Evolutionary conservation across 768 basidiomycete genomes (phyloP), one percentile per base, ranked within the genome.

Genomic region (Macrocybe gigantea): DNA sequence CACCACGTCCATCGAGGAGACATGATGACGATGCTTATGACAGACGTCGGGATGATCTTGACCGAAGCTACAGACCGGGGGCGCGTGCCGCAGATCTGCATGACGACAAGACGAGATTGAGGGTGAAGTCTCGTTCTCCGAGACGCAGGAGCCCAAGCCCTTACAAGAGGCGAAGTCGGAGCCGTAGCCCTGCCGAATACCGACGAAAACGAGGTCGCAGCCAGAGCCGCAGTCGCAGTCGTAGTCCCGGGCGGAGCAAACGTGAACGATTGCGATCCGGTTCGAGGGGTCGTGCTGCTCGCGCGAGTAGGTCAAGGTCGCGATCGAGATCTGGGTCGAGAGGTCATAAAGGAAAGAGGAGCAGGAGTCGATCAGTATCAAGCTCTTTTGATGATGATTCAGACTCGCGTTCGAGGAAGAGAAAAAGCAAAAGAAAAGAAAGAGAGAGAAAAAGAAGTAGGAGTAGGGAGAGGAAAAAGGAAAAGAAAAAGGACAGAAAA

Each of bases 401-500:
- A 55, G 53, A 57, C 68, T 67, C 61, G 67, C 75, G 64, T 57
- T 68, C 60, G 57, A 75, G 58, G 64, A 73, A 60, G 61, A 73
- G 59, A 60, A 75, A 63, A 71, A 65, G 62, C 68, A 58, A 47
- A 63, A 67, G 60, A 77, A 78, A 46, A 71, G 70, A 54, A 70
- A 73, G 56, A 75, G 75, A 44, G 69, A 72, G 45, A 70, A 73
- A 44, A 49, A 66, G 64, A 50, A 72, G 72, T 49, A 64, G 67
- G 49, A 58, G 45, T 33, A 59, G 45, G 29, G 59, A 60, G 15
- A 60, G 59, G 72, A 73, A 63, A 76, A 77, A 58, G 73, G 79
- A 48, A 78, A 77, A 60, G 78, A 80, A 67, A 72, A 69, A 62
- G 41, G 67, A 66, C 49, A 70, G 62, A 55, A 63, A 61, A 51